Base-by-base conservation (phyloP, 164 flowering plant genomes). In the Berberis vulgaris region DNA sequence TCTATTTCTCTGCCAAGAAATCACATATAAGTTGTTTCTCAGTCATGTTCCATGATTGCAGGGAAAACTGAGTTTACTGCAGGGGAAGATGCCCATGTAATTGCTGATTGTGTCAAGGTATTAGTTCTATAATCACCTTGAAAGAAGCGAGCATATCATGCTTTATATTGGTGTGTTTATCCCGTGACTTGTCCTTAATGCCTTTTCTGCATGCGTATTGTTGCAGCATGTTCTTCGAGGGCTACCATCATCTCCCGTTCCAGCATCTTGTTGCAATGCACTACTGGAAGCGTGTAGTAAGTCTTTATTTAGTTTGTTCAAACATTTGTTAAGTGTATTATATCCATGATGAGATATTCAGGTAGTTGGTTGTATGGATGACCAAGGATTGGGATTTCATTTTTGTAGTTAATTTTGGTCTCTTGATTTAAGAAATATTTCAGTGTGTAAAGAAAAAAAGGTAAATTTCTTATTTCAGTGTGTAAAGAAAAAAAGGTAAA, bases 41-140 rank as follows among this genome's bases (percentile, higher is more conserved):
- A 61, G 50, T 6, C 41, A 53, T 55, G 47, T 49, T 57, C 64
- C 62, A 65, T 58, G 43, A 13, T 63, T 72, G 55, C 80, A 94
- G 98, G 98, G 62, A 89, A 84, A 74, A 74, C 7, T 65, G 97
- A 88, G 54, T 94, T 94, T 70, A 81, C 86, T 60, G 69, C 87
- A 8, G 85, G 79, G 12, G 98, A 94, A 77, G 98, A 94, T 86
- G 77, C 96, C 53, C 98, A 94, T 78, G 81, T 94, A 26, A 73
- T 94, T 76, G 96, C 76, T 79, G 98, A 94, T 72, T 94, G 98
- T 71, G 73, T 91, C 66, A 94, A 94, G 97, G 98, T 91, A 80
- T 68, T 61, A 49, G 58, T 67, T 71, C 58, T 40, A 59, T n/a
- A 8, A 26, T 70, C 9, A 41, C 5, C 43, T 46, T 26, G 26